These are phyloP conservation scores for Amanita pseudoporphyria DNA, from an alignment of 768 basidiomycete species.

Conservation along the genomic window DNA sequence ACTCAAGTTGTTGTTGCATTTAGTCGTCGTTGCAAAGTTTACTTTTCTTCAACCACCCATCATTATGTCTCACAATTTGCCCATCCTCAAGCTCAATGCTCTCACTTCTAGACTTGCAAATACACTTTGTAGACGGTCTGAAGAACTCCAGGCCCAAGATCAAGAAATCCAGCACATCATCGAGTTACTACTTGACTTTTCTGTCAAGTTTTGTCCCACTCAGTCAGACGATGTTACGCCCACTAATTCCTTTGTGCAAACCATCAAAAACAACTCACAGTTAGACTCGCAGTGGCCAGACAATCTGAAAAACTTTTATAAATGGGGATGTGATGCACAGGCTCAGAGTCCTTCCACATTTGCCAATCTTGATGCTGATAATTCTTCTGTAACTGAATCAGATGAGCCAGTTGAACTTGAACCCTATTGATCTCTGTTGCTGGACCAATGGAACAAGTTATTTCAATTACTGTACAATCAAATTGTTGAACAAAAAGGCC, in stretches of 20 bases:
- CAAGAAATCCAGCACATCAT: neutral
- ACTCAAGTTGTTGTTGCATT: no score
- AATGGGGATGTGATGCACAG: neutral
- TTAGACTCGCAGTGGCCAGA: no score
- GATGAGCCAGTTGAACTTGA: neutral
- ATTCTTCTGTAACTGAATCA: neutral
- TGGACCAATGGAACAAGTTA: neutral
- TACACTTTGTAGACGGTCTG: neutral
- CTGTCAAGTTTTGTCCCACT: neutral
- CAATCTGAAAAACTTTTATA: neutral
- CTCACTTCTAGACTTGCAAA: neutral
- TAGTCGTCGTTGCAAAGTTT: no score
- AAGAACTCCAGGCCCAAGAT: neutral
- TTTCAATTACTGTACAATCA: constrained; percentile 1
- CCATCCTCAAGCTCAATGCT: neutral
- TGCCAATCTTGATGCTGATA: neutral
- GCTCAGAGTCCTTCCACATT: neutral
- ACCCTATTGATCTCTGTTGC: neutral
- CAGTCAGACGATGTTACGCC: neutral
- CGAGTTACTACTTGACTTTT: neutral
- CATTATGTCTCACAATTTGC: neutral
- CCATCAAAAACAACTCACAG: no score
- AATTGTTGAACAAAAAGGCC: neutral
- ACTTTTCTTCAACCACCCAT: no score
- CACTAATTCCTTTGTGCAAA: no score